Evolutionary conservation across 257 asterid species (phyloP).

Genomic region (Lavandula angustifolia): DNA sequence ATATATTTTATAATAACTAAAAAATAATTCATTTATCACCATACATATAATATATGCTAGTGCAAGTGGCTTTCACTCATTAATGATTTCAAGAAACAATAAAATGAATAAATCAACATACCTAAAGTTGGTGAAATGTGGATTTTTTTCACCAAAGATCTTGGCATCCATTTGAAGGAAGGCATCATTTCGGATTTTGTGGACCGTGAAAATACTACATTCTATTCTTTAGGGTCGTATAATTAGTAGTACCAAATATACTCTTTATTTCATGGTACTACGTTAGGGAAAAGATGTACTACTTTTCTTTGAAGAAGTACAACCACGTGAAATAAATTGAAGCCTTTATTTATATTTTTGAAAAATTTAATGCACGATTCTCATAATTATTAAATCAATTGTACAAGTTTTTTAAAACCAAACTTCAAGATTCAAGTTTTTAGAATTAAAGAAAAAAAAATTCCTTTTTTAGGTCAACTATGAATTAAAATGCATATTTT

Average conservation of each 20-base stretch:
- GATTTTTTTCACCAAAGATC: conserved; percentile 17
- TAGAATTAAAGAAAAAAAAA: too few relatives aligned
- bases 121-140: conserved; percentile 34
- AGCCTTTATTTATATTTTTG: neutral
- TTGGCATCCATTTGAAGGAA: conserved; percentile 35
- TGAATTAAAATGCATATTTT: too few relatives aligned
- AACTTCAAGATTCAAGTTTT: too few relatives aligned
- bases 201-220: conserved; percentile 34
- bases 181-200: conserved; percentile 33
- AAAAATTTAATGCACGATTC: neutral
- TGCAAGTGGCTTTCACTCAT: neutral
- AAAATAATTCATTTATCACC: too few relatives aligned
- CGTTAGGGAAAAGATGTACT: conserved; percentile 25
- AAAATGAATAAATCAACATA: conserved; percentile 10
- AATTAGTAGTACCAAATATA: conserved; percentile 38
- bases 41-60: too few relatives aligned
- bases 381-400: neutral
- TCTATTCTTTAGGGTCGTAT: conserved; percentile 12
- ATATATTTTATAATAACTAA: neutral
- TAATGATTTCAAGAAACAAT: neutral
- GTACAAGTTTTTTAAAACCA: neutral
- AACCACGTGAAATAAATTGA: conserved; percentile 22
- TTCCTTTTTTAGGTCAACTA: too few relatives aligned
- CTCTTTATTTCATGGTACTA: conserved; percentile 34
- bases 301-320: conserved; percentile 32